Evolutionary conservation across 2,329 filamentous ascomycete species (phyloP).

Genomic region (Aureobasidium sp.): DNA sequence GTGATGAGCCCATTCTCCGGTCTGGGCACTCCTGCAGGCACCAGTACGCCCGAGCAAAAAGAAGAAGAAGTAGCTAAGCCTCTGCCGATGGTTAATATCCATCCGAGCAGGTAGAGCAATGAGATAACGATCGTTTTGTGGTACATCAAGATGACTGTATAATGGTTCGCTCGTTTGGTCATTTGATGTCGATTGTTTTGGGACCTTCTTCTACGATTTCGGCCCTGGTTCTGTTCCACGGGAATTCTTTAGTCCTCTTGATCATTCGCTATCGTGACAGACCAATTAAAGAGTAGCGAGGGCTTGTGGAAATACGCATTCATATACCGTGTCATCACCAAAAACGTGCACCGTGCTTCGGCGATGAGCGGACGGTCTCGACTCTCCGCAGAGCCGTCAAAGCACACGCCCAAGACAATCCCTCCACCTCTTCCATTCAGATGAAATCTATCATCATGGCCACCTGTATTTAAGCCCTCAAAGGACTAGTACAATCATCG

Average conservation of each 20-base stretch:
- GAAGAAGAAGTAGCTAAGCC: neutral
- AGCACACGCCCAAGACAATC: neutral
- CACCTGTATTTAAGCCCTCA: neutral
- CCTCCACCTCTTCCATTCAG: neutral
- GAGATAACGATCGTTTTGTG: neutral
- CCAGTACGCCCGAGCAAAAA: constrained; percentile 12
- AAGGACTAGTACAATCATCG: neutral
- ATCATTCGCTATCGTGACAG: neutral
- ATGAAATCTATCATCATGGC: neutral
- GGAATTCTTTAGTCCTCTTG: neutral
- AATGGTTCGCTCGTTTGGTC: neutral
- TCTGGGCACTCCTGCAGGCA: constrained; percentile 31
- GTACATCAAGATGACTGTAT: neutral
- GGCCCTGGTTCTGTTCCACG: too few relatives aligned
- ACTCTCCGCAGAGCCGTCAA: neutral
- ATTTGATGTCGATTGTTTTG: neutral
- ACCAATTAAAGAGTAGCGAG: neutral
- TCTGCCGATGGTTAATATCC: neutral
- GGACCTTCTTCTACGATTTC: too few relatives aligned
- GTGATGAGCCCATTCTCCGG: constrained; percentile 38
- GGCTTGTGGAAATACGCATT: neutral
- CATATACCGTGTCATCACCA: neutral
- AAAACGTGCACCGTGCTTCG: constrained; percentile 1
- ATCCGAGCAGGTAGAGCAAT: constrained; percentile 4
- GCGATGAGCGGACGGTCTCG: constrained; percentile 5